Conservation (phyloP, 169 alveolate genomes). For the Hammondia hammondi region DNA sequence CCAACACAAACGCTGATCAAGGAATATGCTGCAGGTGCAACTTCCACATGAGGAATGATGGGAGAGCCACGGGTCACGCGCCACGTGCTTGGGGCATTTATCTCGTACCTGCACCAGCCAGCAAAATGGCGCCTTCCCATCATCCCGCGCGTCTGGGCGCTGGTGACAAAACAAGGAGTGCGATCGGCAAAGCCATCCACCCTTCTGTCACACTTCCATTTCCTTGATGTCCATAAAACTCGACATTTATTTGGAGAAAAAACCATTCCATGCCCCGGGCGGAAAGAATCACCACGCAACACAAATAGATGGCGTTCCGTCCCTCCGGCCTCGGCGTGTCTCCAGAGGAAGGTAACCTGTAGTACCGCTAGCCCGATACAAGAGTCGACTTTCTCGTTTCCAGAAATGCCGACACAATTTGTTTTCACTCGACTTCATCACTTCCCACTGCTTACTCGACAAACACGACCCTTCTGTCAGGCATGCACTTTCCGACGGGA, state of each 20-base stretch:
- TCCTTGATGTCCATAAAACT: background rate
- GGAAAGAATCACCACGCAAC: background rate
- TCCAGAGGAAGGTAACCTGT: background rate
- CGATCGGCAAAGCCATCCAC: background rate
- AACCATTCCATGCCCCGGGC: background rate
- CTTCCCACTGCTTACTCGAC: background rate
- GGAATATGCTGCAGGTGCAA: background rate
- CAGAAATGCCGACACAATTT: background rate
- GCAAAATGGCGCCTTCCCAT: background rate
- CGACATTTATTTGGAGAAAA: background rate
- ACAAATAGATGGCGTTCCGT: background rate
- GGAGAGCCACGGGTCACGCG: background rate
- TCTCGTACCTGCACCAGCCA: background rate
- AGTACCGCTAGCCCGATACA: background rate
- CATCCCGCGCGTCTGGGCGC: background rate
- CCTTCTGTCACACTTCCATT: background rate
- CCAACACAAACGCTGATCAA: background rate
- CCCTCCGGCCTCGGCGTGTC: background rate
- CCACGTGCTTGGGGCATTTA: background rate
- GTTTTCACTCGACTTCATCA: background rate
- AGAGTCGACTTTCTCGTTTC: background rate
- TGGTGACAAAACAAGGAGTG: background rate
- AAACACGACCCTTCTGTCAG: background rate
- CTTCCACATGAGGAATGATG: background rate
- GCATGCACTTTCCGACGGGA: background rate